Conservation (phyloP, 257 asterid genomes). For the Fraxinus cuspidata region DNA sequence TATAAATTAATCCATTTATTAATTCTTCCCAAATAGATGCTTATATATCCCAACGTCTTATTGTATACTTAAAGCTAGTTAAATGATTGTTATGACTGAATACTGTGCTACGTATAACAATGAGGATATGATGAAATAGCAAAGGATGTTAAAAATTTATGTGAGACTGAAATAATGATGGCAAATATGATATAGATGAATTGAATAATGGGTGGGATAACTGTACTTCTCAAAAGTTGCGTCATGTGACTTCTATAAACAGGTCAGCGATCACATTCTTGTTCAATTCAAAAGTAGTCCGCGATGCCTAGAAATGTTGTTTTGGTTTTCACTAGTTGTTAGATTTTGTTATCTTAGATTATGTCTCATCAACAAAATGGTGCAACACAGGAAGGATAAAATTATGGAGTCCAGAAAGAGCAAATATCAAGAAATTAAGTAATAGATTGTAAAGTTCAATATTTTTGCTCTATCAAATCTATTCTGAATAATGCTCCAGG, state of each 20-base stretch:
- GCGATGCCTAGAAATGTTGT: neutral
- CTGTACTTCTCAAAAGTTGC: neutral
- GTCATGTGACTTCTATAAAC: neutral
- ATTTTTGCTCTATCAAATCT: neutral
- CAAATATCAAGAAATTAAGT: neutral
- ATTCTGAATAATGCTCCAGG: neutral
- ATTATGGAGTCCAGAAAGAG: neutral
- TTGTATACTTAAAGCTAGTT: neutral
- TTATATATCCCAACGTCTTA: neutral
- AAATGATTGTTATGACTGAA: neutral
- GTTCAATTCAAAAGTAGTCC: neutral
- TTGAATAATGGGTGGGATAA: neutral
- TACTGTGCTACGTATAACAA: neutral
- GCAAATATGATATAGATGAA: neutral
- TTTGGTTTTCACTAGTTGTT: neutral
- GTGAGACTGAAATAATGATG: neutral
- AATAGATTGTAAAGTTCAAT: neutral
- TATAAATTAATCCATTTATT: too few species aligned
- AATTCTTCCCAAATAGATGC: too few species aligned
- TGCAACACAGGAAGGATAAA: neutral
- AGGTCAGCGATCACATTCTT: neutral
- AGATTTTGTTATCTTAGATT: neutral
- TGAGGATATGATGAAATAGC: neutral
- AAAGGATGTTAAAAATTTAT: too few species aligned
- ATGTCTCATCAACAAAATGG: neutral